A percentile compares a stretch with the other conserved stretches of the same genome.
Evolutionary conservation across 108 stramenopile genomes (phyloP).

Genomic region (Nitzschia sp.): DNA sequence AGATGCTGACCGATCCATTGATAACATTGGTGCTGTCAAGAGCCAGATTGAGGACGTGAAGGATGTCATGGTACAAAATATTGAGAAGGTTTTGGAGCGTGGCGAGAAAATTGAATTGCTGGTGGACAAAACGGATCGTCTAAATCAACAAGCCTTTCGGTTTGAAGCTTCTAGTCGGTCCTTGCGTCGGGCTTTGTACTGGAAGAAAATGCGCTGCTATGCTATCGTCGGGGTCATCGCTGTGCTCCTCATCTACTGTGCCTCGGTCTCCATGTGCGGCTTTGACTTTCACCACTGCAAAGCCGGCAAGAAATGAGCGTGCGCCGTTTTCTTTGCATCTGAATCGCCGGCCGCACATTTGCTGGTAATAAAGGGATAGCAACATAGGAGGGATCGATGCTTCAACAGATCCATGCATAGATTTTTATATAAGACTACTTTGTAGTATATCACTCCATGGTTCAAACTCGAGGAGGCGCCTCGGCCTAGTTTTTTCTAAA

Average conservation of each 20-base stretch:
- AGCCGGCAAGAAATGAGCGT: constrained; percentile 10
- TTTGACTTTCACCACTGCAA: constrained; percentile 70
- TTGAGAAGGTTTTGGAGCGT: constrained; percentile 93
- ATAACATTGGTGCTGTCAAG: constrained; percentile 82
- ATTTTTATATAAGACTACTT: too few relatives aligned
- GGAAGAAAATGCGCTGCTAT: constrained; percentile 82
- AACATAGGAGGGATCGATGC: too few relatives aligned
- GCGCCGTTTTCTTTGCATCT: too few relatives aligned
- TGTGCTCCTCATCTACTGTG: constrained; percentile 65
- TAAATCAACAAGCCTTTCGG: constrained; percentile 91
- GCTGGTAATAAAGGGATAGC: too few relatives aligned
- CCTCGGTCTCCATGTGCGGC: constrained; percentile 60
- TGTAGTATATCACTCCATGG: too few relatives aligned
- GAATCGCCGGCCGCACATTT: too few relatives aligned
- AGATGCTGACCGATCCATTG: constrained; percentile 64
- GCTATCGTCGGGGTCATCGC: constrained; percentile 46
- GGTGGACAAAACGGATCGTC: constrained; percentile 96
- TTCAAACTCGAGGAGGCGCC: too few relatives aligned
- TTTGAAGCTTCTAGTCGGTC: constrained; percentile 84
- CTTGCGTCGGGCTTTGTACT: constrained; percentile 85
- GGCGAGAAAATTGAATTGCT: constrained; percentile 99
- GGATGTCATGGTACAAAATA: constrained; percentile 95
- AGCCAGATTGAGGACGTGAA: constrained; percentile 94
- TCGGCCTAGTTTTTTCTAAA: too few relatives aligned
- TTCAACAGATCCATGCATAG: too few relatives aligned